phyloP scores from a whole-genome alignment of 1,139 yeast genomes.

The Nakaseomyces bracarensis region DNA sequence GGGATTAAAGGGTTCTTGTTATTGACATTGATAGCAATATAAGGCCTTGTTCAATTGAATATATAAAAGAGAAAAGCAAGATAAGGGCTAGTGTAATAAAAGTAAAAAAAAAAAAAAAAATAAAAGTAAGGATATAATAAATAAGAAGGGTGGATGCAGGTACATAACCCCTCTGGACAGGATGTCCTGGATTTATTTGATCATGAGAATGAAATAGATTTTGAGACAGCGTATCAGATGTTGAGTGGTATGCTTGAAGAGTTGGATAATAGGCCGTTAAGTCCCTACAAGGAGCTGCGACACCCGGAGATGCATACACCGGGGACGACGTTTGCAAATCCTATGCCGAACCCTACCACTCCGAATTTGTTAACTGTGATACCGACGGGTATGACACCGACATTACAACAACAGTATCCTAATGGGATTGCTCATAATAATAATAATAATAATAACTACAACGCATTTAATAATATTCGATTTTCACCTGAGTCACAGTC shows the following conservation, averaged over 20 bases:
- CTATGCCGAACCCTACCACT: not conserved
- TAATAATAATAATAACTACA: not conserved
- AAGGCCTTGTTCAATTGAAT: too few species aligned
- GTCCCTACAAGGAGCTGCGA: not conserved
- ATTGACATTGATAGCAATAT: too few species aligned
- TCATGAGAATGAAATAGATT: conserved; percentile 29
- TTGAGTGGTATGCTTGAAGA: conserved; percentile 12
- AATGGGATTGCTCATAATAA: too few species aligned
- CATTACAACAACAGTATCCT: not conserved
- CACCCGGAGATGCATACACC: conserved; percentile 2
- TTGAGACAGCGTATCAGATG: conserved; percentile 32
- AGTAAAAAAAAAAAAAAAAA: not conserved
- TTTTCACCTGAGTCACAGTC: conserved; percentile 4
- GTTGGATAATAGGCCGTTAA: not conserved
- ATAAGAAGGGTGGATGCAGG: not conserved
- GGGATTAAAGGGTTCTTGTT: too few species aligned
- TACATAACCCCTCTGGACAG: conserved; percentile 2
- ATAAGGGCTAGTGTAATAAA: too few species aligned
- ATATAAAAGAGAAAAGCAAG: too few species aligned
- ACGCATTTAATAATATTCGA: conserved; percentile 1
- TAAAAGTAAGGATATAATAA: not conserved
- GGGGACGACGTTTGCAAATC: not conserved
- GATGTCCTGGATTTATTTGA: conserved; percentile 21
- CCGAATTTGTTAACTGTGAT: not conserved
- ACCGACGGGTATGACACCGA: conserved; percentile 5